A percentile compares a stretch with the other conserved stretches of the same genome.
Conservation (phyloP, 108 stramenopile genomes). For the Nitzschia putrida region DNA sequence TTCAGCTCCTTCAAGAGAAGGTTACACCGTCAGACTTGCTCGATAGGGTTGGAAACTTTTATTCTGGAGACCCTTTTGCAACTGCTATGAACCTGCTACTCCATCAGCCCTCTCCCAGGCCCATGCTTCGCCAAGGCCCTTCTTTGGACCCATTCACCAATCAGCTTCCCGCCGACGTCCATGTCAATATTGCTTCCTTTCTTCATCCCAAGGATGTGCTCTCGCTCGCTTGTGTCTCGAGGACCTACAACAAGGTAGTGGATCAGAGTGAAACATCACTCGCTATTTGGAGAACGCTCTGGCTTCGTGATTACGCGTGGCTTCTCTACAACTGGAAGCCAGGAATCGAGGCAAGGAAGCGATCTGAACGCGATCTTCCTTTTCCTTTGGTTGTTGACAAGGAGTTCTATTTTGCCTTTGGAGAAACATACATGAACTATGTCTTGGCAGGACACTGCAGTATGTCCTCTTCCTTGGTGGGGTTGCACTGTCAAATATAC, state of each 20-base stretch:
- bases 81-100: conserved; percentile 19
- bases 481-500: conserved; percentile 84
- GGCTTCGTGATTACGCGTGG: conserved; percentile 78
- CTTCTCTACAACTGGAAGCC: conserved; percentile 62
- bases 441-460: conserved; percentile 71
- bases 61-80: conserved; percentile 26
- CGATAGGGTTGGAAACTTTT: conserved; percentile 36
- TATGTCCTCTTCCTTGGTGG: conserved; percentile 75
- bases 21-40: conserved; percentile 30
- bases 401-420: conserved; percentile 77
- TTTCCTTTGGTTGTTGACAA: conserved; percentile 39
- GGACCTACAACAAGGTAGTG: conserved; percentile 21
- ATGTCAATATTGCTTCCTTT: conserved; percentile 66
- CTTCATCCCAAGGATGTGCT: conserved; percentile 71
- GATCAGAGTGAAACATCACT: conserved; percentile 33
- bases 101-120: background rate
- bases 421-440: conserved; percentile 70
- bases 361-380: conserved; percentile 43
- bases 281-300: conserved; percentile 69
- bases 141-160: conserved; percentile 24
- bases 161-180: conserved; percentile 60
- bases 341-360: conserved; percentile 56
- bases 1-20: conserved; percentile 8
- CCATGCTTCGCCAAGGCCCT: background rate
- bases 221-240: conserved; percentile 56